Percentiles rank a stretch among this genome's conserved stretches.
These are phyloP conservation scores for Podospora fimiseda DNA, from an alignment of 495 filamentous ascomycete genomes.

Conservation along the genomic window DNA sequence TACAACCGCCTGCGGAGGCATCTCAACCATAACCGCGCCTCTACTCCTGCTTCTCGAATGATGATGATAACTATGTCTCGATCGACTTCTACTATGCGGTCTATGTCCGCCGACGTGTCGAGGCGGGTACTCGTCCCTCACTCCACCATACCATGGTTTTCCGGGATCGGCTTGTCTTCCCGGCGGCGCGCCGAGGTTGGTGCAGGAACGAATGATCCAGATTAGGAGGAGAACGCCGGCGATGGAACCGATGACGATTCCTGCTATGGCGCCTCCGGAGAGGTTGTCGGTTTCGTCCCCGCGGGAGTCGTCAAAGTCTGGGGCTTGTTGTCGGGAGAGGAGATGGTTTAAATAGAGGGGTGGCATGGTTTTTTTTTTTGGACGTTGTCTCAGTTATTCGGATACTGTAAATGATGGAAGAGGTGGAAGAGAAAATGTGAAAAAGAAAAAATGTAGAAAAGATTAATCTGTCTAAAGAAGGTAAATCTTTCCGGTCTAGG, in stretches of 20 bases:
- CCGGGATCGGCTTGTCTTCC: conserved; percentile 6
- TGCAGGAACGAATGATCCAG: conserved; percentile 45
- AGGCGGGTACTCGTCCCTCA: conserved; percentile 15
- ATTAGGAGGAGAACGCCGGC: conserved; percentile 48
- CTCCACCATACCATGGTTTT: conserved; percentile 25
- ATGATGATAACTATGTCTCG: neutral
- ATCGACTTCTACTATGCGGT: neutral
- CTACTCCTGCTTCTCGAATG: neutral
- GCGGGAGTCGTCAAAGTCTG: neutral
- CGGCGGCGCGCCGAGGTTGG: conserved; percentile 32
- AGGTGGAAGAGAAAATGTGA: too few species aligned
- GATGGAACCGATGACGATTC: conserved; percentile 55
- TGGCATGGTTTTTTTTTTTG: neutral
- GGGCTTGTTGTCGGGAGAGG: neutral
- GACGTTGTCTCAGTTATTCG: too few species aligned
- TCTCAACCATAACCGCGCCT: neutral
- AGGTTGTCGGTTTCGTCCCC: conserved; percentile 29
- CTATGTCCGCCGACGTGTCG: neutral
- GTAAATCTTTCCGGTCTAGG: too few species aligned
- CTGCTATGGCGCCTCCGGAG: conserved; percentile 50
- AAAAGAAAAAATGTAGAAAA: too few species aligned
- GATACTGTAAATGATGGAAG: too few species aligned
- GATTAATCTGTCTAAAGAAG: too few species aligned
- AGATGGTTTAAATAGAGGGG: neutral
- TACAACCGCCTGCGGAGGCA: conserved; percentile 3